Base-by-base conservation (phyloP, 139 green algal genomes). In the Coelastrella sp. region DNA sequence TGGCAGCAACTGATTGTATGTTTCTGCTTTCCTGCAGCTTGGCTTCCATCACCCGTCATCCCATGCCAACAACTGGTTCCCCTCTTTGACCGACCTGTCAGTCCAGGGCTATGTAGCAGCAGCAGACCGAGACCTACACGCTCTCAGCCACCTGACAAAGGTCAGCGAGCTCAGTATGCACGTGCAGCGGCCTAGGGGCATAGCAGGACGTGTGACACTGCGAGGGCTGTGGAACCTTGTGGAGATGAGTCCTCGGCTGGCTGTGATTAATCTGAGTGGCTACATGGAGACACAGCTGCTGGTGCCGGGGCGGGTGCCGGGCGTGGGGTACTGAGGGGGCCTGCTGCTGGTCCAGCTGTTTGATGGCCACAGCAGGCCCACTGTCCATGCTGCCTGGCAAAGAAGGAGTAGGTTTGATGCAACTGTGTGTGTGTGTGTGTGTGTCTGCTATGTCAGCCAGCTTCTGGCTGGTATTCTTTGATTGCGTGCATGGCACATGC, bases 171-270 rank as follows among this genome's bases (percentile, higher is more conserved):
- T 88, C n/a, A 61, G 32, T 65, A 61, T 88, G 82, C 82, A 80
- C 47, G 32, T 79, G 82, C 64, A 77, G 82, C 64, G 47, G 32
- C 47, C 82, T 14, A 78, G 82, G 59, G 80, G 80, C n/a, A 13
- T 86, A 66, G 80, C 80, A 75, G 80, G 80, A 7, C 82, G 47
- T 32, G 82, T 88, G 5, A 88, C 82, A 19, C 82, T 88, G 65
- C 64, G 65, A 3, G 65, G 82, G 82, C 47, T 88, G 65, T 88
- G 82, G 82, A 5, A 65, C 3, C 47, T 88, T 16, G 82, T 79
- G 65, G 64, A 88, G 65, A 56, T 47, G 19, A 65, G 47, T 65
- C 13, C 32, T 7, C 47, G 19, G n/a, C 65, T 88, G 65, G 64
- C 23, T 11, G 13, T 7, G 47, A 23, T 88, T 5, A 61, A 79